phyloP scores from a whole-genome alignment of 805 yeast species.

The Blastobotrys americana region DNA sequence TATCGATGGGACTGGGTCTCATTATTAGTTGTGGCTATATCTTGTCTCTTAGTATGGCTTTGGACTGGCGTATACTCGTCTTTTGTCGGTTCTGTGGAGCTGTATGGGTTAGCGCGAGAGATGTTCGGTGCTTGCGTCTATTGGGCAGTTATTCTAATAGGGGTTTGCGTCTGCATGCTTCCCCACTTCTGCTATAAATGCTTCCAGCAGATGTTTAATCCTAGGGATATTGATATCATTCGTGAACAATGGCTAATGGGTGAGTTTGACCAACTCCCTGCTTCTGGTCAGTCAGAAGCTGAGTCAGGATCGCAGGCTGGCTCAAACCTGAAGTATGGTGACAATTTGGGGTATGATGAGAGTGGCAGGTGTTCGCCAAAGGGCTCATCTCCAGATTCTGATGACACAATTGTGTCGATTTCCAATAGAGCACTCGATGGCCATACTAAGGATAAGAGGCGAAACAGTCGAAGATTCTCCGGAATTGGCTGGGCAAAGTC shows the following conservation, averaged over 20 bases:
- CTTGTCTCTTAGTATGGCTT: slow-evolving; percentile 51
- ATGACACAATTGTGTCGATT: background rate
- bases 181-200: slow-evolving; percentile 55
- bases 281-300: slow-evolving; percentile 1
- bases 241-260: slow-evolving; percentile 45
- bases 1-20: slow-evolving; percentile 75
- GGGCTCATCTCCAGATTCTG: slow-evolving; percentile 6
- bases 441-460: background rate
- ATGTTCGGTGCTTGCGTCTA: slow-evolving; percentile 53
- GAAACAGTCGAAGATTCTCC: background rate
- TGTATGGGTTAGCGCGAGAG: slow-evolving; percentile 57
- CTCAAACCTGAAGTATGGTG: background rate
- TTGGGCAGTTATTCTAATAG: slow-evolving; percentile 60
- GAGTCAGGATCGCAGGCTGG: background rate
- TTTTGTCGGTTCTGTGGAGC: slow-evolving; percentile 44
- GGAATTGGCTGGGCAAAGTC: slow-evolving; percentile 2
- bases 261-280: slow-evolving; percentile 15
- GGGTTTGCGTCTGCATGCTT: slow-evolving; percentile 45
- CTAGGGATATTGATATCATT: slow-evolving; percentile 63
- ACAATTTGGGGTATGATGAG: background rate
- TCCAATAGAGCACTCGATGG: background rate
- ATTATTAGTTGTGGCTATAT: slow-evolving; percentile 43
- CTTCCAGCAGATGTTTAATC: slow-evolving; percentile 45
- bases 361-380: background rate
- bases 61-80: slow-evolving; percentile 82